Percentiles rank a stretch among this genome's conserved stretches.
Conservation (phyloP, 2,329 filamentous ascomycete species). For the Microsporum canis region DNA sequence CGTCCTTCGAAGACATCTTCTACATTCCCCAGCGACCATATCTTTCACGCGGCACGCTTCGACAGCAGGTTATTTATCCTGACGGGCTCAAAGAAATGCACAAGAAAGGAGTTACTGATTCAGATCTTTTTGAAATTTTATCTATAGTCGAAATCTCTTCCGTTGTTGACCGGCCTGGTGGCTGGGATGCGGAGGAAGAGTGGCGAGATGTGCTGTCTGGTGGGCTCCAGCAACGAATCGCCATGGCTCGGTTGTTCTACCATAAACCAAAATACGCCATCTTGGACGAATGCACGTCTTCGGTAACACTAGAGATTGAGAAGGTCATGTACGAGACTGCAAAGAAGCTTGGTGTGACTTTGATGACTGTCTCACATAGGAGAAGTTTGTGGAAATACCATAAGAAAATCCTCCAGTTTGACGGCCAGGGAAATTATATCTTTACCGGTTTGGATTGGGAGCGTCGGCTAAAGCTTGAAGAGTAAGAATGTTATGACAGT, state of each 20-base stretch:
- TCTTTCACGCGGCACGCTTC: slow-evolving; percentile 77
- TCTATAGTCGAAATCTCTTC: slow-evolving; percentile 70
- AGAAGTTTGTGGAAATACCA: slow-evolving; percentile 95
- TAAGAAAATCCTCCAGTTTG: slow-evolving; percentile 86
- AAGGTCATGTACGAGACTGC: slow-evolving; percentile 95
- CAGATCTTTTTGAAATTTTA: slow-evolving; percentile 66
- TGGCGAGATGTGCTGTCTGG: slow-evolving; percentile 92
- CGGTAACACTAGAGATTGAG: slow-evolving; percentile 89
- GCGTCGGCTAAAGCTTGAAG: slow-evolving; percentile 70
- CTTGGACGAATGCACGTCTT: slow-evolving; percentile 90
- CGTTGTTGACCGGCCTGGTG: slow-evolving; percentile 65
- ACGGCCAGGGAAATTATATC: slow-evolving; percentile 82
- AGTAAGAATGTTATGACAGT: slow-evolving; percentile 39
- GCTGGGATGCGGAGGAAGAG: slow-evolving; percentile 90
- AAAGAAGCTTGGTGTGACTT: slow-evolving; percentile 77
- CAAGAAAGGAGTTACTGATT: slow-evolving; percentile 68
- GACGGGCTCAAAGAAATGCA: slow-evolving; percentile 82
- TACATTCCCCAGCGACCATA: slow-evolving; percentile 97
- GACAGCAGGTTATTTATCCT: slow-evolving; percentile 94
- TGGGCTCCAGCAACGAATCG: slow-evolving; percentile 87
- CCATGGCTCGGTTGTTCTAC: slow-evolving; percentile 93
- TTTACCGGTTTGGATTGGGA: slow-evolving; percentile 88
- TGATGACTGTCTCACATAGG: slow-evolving; percentile 93
- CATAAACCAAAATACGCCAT: slow-evolving; percentile 89
- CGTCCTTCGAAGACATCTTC: slow-evolving; percentile 85